Conservation (phyloP, 495 filamentous ascomycete species). For the Hypomontagnella monticulosa region DNA sequence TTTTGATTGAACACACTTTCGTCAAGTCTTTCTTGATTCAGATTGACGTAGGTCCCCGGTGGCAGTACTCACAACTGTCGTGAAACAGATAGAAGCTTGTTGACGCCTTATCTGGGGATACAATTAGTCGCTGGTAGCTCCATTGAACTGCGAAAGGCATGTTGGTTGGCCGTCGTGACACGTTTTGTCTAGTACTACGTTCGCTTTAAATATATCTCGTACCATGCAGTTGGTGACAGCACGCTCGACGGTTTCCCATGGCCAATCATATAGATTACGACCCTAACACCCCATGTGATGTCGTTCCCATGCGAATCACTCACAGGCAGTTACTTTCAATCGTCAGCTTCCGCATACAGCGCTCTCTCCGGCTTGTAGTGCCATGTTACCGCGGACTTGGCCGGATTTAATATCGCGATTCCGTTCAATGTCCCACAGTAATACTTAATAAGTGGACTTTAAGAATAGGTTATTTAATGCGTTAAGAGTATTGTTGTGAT, state of each 20-base stretch:
- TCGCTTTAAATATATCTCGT: slow-evolving; percentile 19
- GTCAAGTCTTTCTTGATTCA: slow-evolving; percentile 10
- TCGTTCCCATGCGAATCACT: slow-evolving; percentile 8
- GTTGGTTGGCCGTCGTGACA: slow-evolving; percentile 15
- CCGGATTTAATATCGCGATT: no score
- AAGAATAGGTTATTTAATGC: not conserved
- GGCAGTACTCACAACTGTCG: slow-evolving; percentile 1
- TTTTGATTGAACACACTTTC: slow-evolving; percentile 2
- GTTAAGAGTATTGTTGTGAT: not conserved
- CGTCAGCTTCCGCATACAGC: not conserved
- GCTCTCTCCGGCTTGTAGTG: no score
- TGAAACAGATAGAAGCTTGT: slow-evolving; percentile 13
- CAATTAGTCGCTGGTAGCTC: slow-evolving; percentile 7
- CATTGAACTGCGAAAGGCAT: slow-evolving; percentile 5
- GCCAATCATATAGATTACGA: slow-evolving; percentile 17
- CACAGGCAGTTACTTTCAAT: slow-evolving; percentile 9
- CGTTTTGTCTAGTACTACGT: slow-evolving; percentile 8
- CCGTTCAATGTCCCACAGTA: no score
- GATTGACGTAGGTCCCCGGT: slow-evolving; percentile 12
- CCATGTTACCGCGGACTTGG: no score
- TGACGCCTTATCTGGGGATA: slow-evolving; percentile 3
- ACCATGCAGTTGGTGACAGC: slow-evolving; percentile 27
- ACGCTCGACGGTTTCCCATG: not conserved
- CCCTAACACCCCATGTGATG: slow-evolving; percentile 3
- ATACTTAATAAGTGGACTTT: not conserved